These are phyloP conservation scores for Emmonsiellopsis sp. DNA, from an alignment of 2,329 filamentous ascomycete genomes.

Conservation along the genomic window DNA sequence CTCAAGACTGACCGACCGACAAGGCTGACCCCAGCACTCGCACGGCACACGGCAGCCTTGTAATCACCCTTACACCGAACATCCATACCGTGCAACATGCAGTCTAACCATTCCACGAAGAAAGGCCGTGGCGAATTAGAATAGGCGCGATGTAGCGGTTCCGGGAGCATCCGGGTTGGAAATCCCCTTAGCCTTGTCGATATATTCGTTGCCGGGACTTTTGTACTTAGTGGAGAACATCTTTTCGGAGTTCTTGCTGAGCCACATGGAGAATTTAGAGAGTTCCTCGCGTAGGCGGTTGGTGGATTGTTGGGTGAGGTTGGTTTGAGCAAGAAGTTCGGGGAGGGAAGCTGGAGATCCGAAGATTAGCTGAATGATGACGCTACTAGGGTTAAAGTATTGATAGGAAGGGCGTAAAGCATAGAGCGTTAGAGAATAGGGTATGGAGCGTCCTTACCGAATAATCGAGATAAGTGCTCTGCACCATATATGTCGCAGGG, in stretches of 20 bases:
- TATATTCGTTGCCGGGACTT: slow-evolving; percentile 30
- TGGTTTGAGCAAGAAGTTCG: slow-evolving; percentile 91
- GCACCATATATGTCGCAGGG: slow-evolving; percentile 80
- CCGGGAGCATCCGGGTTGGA: slow-evolving; percentile 19
- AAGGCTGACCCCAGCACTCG: neutral
- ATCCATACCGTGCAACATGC: neutral
- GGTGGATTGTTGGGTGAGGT: slow-evolving; percentile 91
- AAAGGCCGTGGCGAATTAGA: slow-evolving; percentile 6
- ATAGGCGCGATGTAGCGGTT: slow-evolving; percentile 24
- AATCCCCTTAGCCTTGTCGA: slow-evolving; percentile 25
- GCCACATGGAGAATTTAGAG: slow-evolving; percentile 74
- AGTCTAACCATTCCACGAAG: neutral
- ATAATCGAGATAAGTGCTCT: slow-evolving; percentile 79
- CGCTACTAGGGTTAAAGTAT: too few relatives aligned
- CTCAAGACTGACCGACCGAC: neutral
- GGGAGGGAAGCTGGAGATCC: slow-evolving; percentile 64
- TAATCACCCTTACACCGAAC: neutral
- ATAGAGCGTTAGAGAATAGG: neutral
- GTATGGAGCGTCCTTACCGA: slow-evolving; percentile 51
- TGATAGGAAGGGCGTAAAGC: too few relatives aligned
- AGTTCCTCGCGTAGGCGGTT: slow-evolving; percentile 83
- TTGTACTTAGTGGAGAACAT: slow-evolving; percentile 56
- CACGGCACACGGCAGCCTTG: neutral
- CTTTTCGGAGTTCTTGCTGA: slow-evolving; percentile 62
- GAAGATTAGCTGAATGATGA: slow-evolving; percentile 3